These are phyloP conservation scores for Schizopora paradoxa DNA, from an alignment of 1,284 basidiomycete species.

Conservation along the genomic window DNA sequence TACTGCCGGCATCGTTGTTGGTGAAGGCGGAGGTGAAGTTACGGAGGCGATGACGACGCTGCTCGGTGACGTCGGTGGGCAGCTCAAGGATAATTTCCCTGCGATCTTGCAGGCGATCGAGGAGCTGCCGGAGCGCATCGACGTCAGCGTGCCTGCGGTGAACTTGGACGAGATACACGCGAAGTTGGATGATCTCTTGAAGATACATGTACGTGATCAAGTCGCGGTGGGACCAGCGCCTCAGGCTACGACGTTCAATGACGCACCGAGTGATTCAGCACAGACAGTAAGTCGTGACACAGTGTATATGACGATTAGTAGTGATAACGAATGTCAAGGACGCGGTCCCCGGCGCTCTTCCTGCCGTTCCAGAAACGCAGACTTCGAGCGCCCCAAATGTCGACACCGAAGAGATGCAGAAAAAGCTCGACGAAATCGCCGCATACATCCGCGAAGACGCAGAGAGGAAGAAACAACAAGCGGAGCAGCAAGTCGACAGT, in stretches of 20 bases:
- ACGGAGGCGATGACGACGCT: not conserved
- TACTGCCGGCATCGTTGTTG: too few species aligned
- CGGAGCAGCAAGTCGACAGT: constrained; percentile 62
- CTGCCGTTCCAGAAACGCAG: too few species aligned
- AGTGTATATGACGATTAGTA: too few species aligned
- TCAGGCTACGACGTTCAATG: too few species aligned
- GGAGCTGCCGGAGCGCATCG: constrained; percentile 1
- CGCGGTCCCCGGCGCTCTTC: too few species aligned
- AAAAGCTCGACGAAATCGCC: not conserved
- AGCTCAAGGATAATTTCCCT: constrained; percentile 21
- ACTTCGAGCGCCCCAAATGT: not conserved
- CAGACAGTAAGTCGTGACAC: too few species aligned
- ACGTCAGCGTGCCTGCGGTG: constrained; percentile 2
- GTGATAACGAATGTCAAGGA: too few species aligned
- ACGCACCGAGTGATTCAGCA: too few species aligned
- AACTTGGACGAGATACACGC: constrained; percentile 20
- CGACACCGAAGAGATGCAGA: not conserved
- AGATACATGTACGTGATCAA: too few species aligned
- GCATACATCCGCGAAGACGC: constrained; percentile 27
- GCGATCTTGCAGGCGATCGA: constrained; percentile 17
- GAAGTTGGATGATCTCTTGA: constrained; percentile 25
- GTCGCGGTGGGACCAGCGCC: too few species aligned
- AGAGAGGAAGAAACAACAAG: constrained; percentile 40
- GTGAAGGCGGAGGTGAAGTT: not conserved
- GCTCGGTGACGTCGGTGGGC: not conserved